Evolutionary conservation across 1,284 basidiomycete genomes (phyloP).

Genomic region (Trametes hirsuta): DNA sequence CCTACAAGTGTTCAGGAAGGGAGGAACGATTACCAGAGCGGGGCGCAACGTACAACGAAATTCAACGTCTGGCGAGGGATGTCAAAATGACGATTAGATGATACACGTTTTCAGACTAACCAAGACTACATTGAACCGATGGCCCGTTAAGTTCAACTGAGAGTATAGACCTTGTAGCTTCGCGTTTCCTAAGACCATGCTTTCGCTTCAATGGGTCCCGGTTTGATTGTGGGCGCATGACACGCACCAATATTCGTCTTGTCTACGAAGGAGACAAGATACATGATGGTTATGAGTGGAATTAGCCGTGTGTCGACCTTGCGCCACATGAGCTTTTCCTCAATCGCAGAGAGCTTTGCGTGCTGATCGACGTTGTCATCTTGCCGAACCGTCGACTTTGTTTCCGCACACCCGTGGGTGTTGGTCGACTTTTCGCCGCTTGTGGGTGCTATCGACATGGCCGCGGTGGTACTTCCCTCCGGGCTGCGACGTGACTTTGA

Average conservation of each 20-base stretch:
- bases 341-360: background rate
- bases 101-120: slow-evolving; percentile 38
- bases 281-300: slow-evolving; percentile 41
- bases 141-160: slow-evolving; percentile 57
- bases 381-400: too few relatives aligned
- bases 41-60: slow-evolving; percentile 54
- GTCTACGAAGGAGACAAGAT: slow-evolving; percentile 39
- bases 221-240: slow-evolving; percentile 23
- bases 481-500: too few relatives aligned
- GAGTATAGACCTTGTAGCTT: slow-evolving; percentile 53
- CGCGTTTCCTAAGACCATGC: slow-evolving; percentile 23
- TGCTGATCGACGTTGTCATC: too few relatives aligned
- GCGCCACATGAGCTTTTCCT: slow-evolving; percentile 20
- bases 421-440: too few relatives aligned
- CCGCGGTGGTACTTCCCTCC: too few relatives aligned
- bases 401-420: too few relatives aligned
- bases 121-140: slow-evolving; percentile 66
- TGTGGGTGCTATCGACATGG: too few relatives aligned
- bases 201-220: background rate
- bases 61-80: slow-evolving; percentile 57
- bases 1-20: slow-evolving; percentile 36
- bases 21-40: background rate
- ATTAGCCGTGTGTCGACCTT: slow-evolving; percentile 37
- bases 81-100: background rate
- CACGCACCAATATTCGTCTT: slow-evolving; percentile 32